These are phyloP conservation scores for Sarocladium brachiariae DNA, from an alignment of 2,329 filamentous ascomycete species.

Conservation along the genomic window DNA sequence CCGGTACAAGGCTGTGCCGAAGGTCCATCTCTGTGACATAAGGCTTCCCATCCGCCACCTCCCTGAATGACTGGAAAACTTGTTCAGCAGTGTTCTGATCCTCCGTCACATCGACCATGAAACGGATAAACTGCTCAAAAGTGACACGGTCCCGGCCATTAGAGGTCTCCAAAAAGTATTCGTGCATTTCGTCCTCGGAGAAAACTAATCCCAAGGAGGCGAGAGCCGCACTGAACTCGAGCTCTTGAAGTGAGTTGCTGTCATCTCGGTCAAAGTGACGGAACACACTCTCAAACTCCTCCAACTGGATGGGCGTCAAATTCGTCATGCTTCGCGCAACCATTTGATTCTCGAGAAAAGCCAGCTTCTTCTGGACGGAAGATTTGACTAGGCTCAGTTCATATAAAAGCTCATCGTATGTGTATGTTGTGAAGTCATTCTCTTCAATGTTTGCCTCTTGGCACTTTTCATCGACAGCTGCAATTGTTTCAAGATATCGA, in stretches of 20 bases:
- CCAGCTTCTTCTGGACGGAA: slow-evolving; percentile 91
- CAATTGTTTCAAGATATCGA: slow-evolving; percentile 82
- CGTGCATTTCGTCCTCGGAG: slow-evolving; percentile 96
- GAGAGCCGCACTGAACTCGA: slow-evolving; percentile 92
- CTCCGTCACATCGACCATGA: slow-evolving; percentile 99
- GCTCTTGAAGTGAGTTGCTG: slow-evolving; percentile 81
- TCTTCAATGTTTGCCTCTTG: slow-evolving; percentile 97
- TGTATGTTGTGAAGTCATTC: slow-evolving; percentile 99
- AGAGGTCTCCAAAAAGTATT: slow-evolving; percentile 85
- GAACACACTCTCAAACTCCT: slow-evolving; percentile 98
- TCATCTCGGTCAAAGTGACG: slow-evolving; percentile 94
- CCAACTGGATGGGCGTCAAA: slow-evolving; percentile 91
- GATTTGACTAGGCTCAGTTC: slow-evolving; percentile 87
- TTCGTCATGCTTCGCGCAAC: slow-evolving; percentile 99
- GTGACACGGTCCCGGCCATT: slow-evolving; percentile 73
- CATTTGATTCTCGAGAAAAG: slow-evolving; percentile 97
- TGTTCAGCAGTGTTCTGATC: slow-evolving; percentile 98
- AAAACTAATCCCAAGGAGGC: slow-evolving; percentile 95
- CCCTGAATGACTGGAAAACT: slow-evolving; percentile 94
- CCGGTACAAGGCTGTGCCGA: slow-evolving; percentile 87
- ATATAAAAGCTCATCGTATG: slow-evolving; percentile 91
- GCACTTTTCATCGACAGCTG: slow-evolving; percentile 78
- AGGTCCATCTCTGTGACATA: slow-evolving; percentile 98
- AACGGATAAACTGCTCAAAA: slow-evolving; percentile 97
- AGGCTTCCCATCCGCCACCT: slow-evolving; percentile 96